Evolutionary conservation across 2,329 filamentous ascomycete genomes (phyloP), one percentile per base, ranked within the genome.

Genomic region (Geoglossum cookeanum): DNA sequence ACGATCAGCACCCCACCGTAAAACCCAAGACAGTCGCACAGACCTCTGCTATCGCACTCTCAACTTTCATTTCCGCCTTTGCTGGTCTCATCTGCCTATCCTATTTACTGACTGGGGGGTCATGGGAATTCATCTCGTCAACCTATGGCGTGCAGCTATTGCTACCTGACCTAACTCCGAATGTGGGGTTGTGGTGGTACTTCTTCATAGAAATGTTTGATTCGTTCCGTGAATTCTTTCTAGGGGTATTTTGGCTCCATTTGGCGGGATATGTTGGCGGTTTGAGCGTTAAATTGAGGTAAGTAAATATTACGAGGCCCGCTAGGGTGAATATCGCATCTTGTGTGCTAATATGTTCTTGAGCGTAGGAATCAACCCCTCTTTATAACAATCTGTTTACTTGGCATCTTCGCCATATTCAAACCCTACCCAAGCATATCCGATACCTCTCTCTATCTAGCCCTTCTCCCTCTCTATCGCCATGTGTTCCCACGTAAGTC

Each of bases 171-270:
- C 76, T 98, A 45, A 94, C 91, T 0, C 92, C 92, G 11, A 98
- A 97, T 62, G 85, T 94, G 33, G 92, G 92, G 1, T 76, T 98
- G 1, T 98, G 92, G 92, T 98, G 92, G 92, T 98, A 98, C 71
- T 98, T 98, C 72, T 97, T 98, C 68, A 94, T 94, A 63, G 91
- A 98, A 68, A 98, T 98, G 82, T 98, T 98, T 68, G 92, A 98
- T 71, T 91, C 90, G 0, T 98, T 98, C 77, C 80, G 92, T 44
- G 84, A 85, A 63, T 98, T 98, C 75, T 98, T 97, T 76, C 79
- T 98, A 2, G 92, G 87, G 57, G 90, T 98, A 54, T 98, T 98
- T 73, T 97, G 94, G 89, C 78, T 98, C 60, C 92, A 98, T 67
- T 80, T 97, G 58, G 81, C 85, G 0, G 85, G 86, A 44, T 98